Evolutionary conservation across 257 asterid genomes (phyloP), one percentile per base, ranked within the genome.

Genomic region (Ocimum tenuiflorum): DNA sequence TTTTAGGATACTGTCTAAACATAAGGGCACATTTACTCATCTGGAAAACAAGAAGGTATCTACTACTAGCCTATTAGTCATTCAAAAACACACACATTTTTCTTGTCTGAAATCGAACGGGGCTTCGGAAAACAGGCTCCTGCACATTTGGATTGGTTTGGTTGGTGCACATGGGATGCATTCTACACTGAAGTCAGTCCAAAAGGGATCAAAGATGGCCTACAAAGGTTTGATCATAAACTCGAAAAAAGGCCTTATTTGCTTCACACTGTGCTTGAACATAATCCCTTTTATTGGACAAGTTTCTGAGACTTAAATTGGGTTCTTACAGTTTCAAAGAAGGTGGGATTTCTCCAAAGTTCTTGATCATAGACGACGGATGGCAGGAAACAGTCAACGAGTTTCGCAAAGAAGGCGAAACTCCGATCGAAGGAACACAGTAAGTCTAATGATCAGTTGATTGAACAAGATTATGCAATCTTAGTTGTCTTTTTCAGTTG

Each of bases 151-250:
- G 88, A 82, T 71, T 79, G 81, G 83, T 79, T 82, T 54, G 88
- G 88, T 8, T 82, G 88, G 88, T 82, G 88, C 76, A 82, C 87
- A n/a, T 81, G 86, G 86, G 83, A 81, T 76, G 86, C 86, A n/a
- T n/a, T n/a, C n/a, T n/a, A n/a, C n/a, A n/a, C n/a, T n/a, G n/a
- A n/a, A n/a, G n/a, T n/a, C n/a, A 20, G 53, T 38, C 83, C 83
- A 8, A 13, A 13, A 3, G 88, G 88, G 38, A 82, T 82, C 71
- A 75, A 72, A 73, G 83, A 82, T 4, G 88, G 88, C 17, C 88
- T 83, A 53, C 70, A 78, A 11, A 81, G 84, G 89, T 83, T 41
- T 14, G 29, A 8, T 3, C 54, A 47, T 31, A 29, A 59, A 41
- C 14, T n/a, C 20, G 4, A n/a, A n/a, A n/a, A n/a, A n/a, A n/a